Evolutionary conservation across 192 early-diverging fungal species (phyloP).

Genomic region (Neocallimastix lanati): DNA sequence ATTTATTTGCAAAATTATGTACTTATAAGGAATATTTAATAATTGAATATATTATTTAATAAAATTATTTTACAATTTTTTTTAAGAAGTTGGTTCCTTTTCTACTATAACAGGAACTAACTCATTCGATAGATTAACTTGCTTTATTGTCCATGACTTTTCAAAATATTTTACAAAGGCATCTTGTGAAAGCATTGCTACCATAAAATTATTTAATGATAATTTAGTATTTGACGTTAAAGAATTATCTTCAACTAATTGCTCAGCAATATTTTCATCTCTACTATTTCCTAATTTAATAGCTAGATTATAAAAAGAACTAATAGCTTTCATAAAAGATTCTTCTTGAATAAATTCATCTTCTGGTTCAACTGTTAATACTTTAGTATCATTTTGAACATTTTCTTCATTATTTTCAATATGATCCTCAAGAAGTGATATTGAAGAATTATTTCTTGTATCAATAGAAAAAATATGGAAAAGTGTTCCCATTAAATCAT

Average conservation of each 20-base stretch:
- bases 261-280: conserved; percentile 1
- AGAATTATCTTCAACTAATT: conserved; percentile 1
- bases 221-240: conserved; percentile 11
- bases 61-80: too few relatives aligned
- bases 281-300: conserved; percentile 29
- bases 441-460: neutral
- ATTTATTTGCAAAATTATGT: too few relatives aligned
- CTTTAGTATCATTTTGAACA: neutral
- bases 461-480: conserved; percentile 24
- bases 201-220: conserved; percentile 33
- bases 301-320: conserved; percentile 32
- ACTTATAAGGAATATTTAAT: too few relatives aligned
- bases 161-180: conserved; percentile 42
- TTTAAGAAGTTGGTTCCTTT: neutral
- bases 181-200: conserved; percentile 31
- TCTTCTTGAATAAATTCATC: conserved; percentile 14
- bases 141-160: conserved; percentile 14
- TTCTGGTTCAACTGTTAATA: neutral
- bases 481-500: conserved; percentile 32
- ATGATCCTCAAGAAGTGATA: neutral
- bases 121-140: neutral
- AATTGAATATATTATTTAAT: too few relatives aligned
- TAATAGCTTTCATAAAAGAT: conserved; percentile 25
- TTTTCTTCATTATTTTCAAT: conserved; percentile 1
- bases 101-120: neutral